Evolutionary conservation across 306 rosid species (phyloP).

Genomic region (Vicia faba): DNA sequence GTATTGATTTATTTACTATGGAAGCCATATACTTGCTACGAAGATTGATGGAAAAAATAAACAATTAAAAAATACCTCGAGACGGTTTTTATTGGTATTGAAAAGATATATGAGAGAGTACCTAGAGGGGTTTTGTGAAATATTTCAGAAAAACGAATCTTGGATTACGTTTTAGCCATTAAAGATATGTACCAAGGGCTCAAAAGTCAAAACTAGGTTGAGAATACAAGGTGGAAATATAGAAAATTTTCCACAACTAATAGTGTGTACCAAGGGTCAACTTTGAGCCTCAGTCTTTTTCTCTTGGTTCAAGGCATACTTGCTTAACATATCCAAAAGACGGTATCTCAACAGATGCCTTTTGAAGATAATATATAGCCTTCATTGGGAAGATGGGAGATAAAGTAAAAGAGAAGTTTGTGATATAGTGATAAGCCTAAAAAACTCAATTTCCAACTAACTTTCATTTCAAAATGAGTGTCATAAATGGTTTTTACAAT

Average conservation of each 20-base stretch:
- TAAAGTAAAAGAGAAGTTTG: background rate
- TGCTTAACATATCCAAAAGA: conserved; percentile 6
- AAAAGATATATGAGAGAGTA: background rate
- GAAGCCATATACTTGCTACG: background rate
- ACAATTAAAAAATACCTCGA: background rate
- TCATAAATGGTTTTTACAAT: no score
- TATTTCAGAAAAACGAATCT: background rate
- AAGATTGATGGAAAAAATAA: background rate
- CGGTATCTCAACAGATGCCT: conserved; percentile 7
- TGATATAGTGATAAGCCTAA: background rate
- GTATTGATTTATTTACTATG: background rate
- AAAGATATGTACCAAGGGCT: background rate
- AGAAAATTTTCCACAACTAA: background rate
- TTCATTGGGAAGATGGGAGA: background rate
- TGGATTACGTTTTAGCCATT: background rate
- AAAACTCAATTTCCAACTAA: background rate
- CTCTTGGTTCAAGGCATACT: background rate
- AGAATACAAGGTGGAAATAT: conserved; percentile 4
- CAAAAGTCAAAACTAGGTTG: conserved; percentile 17
- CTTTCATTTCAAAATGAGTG: no score
- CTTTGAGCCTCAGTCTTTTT: background rate
- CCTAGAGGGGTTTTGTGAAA: background rate
- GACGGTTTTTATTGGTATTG: background rate
- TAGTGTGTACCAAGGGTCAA: conserved; percentile 18
- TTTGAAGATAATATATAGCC: background rate